Evolutionary conservation across 371 early-diverging fungal species (phyloP), one percentile per base, ranked within the genome.

Genomic region (Lichtheimia corymbifera): DNA sequence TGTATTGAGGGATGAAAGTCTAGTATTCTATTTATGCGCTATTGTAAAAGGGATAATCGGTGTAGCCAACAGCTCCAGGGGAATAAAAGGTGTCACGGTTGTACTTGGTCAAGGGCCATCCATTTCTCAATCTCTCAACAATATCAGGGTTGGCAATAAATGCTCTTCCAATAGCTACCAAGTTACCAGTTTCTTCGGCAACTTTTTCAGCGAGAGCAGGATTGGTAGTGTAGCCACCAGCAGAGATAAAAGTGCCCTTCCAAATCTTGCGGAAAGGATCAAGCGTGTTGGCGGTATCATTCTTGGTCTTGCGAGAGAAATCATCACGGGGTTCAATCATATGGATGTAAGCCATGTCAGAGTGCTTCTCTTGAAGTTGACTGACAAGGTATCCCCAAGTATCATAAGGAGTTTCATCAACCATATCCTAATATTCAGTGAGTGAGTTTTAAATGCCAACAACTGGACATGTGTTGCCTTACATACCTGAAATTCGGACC

Each of bases 61-160:
- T 65, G n/a, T 65, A 69, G 4, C 75, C 75, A 42, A 44, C 63
- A 7, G 59, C 41, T 6, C 53, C 59, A 14, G 28, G 20, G 7
- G 61, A 42, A 18, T 66, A 74, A 43, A 74, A 74, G 15, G 67
- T 67, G 20, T 28, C 35, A 18, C 75, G 55, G 43, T 74, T 43
- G 45, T 74, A 71, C 18, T 56, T 53, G 35, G 59, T 71, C 45
- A 75, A 51, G 0, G 54, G 45, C 65, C 61, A 75, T 6, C 53
- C 62, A 17, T 72, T 68, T 50, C 58, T 55, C 28, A 77, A 55
- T 5, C 77, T 59, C 20, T 67, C 50, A 15, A 57, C 62, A 50
- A 73, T 61, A 62, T 77, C 77, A 25, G 74, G 77, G 13, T 77
- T 77, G 42, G 77, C 65, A 44, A 77, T 69, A 22, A 69, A 77